phyloP scores from a whole-genome alignment of 768 basidiomycete genomes.

The Termitomyces sp. region DNA sequence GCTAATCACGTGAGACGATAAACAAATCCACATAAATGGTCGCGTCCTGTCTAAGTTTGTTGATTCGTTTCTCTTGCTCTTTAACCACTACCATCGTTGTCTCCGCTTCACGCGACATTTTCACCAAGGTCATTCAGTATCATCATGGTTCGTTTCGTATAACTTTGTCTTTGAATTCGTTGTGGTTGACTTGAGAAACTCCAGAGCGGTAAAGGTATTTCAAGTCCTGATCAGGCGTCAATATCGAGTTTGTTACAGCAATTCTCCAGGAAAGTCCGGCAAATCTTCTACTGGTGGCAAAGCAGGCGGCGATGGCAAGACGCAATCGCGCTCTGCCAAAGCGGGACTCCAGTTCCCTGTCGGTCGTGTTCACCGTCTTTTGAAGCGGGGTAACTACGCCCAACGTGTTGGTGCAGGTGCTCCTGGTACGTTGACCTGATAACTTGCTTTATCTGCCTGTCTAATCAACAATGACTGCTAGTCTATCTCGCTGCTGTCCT shows the following conservation, averaged over 20 bases:
- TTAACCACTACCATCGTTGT: conserved; percentile 30
- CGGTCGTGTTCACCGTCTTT: conserved; percentile 86
- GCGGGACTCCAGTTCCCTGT: conserved; percentile 87
- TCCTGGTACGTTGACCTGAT: conserved; percentile 45
- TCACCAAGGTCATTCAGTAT: conserved; percentile 11
- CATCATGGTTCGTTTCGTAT: conserved; percentile 19
- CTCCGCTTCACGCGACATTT: conserved; percentile 13
- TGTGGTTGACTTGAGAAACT: conserved; percentile 1
- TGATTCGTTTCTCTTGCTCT: conserved; percentile 26
- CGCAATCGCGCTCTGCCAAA: conserved; percentile 66
- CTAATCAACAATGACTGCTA: conserved; percentile 18
- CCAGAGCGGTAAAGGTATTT: conserved; percentile 35
- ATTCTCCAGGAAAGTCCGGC: conserved; percentile 40
- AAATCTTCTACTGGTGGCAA: conserved; percentile 73
- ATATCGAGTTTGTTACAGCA: conserved; percentile 3
- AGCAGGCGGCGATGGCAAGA: conserved; percentile 45
- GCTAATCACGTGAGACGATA: conserved; percentile 25
- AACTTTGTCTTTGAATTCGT: background rate
- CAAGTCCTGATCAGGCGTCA: background rate
- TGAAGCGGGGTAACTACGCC: conserved; percentile 84
- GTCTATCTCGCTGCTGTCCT: conserved; percentile 92
- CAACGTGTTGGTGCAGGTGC: conserved; percentile 87
- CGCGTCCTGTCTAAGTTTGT: conserved; percentile 28
- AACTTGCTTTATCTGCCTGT: background rate
- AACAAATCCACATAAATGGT: conserved; percentile 35